Base-by-base conservation (phyloP, 305 asterid species). In the Rubia balearica region DNA sequence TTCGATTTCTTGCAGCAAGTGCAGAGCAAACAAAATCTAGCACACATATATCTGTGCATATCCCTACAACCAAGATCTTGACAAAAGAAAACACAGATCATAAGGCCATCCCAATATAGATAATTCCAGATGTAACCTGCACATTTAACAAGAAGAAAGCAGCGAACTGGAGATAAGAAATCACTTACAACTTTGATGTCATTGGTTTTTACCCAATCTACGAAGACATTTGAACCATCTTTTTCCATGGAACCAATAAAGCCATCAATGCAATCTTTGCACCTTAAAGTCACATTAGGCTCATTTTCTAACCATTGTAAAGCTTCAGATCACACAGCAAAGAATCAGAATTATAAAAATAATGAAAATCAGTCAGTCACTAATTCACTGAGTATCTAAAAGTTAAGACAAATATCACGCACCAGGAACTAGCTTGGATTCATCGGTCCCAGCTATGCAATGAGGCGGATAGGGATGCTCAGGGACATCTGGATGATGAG, bases 381-480 rank as follows among this genome's bases (percentile, higher is more conserved):
- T n/a, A 17, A 0, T 30, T 40, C 5, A 71, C 45, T 12, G 17
- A 45, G 45, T 38, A 65, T 9, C 41, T 2, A 36, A 60, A 71
- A 70, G 40, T 19, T 41, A 14, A 27, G 7, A 38, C 2, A 69
- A 51, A 73, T 49, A 71, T 56, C 21, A 21, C 62, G 40, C 86
- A 88, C 97, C 83, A 13, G 97, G 96, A 81, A 93, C 97, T 71
- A 93, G 70, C 68, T 81, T 83, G 7, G 96, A 76, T 82, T 93
- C 97, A 19, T 91, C 87, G 3, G 91, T 80, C 74, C 96, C 98
- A 27, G 75, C 71, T 60, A 91, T 79, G 69, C 97, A 93, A 81
- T 93, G 97, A 78, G 96, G 96, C 75, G 98, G 98, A 84, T 88
- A 77, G 22, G 97, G 98, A 57, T 85, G 92, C 82, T 93, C 97